A percentile compares a stretch with the other conserved stretches of the same genome.
Evolutionary conservation across 306 rosid species (phyloP).

Genomic region (Biancaea sappan): DNA sequence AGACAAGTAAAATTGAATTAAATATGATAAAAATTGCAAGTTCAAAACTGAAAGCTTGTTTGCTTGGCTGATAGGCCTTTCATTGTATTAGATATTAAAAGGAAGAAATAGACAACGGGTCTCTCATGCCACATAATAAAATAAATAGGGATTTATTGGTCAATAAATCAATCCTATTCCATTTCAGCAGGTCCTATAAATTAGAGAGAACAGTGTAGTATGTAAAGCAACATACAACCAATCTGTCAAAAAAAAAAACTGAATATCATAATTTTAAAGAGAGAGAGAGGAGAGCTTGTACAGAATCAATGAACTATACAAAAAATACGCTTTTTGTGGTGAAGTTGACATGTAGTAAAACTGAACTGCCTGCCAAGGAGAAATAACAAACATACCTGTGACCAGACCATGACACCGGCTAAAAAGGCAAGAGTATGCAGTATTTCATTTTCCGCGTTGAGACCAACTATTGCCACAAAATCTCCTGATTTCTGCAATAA

Average conservation of each 20-base stretch:
- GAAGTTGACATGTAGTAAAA: neutral
- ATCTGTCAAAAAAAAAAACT: neutral
- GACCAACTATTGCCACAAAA: conserved; percentile 61
- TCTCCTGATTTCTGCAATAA: conserved; percentile 82
- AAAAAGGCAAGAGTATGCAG: conserved; percentile 85
- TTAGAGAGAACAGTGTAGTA: neutral
- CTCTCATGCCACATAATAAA: neutral
- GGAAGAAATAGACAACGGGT: neutral
- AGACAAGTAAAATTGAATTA: too few species aligned
- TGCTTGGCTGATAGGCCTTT: neutral
- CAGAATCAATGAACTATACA: neutral
- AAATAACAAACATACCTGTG: conserved; percentile 65
- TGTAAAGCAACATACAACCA: too few species aligned
- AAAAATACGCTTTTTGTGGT: neutral
- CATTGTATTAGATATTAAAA: neutral
- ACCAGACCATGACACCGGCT: conserved; percentile 85
- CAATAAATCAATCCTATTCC: neutral
- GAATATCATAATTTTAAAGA: neutral
- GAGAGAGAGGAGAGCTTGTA: neutral
- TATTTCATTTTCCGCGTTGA: conserved; percentile 88
- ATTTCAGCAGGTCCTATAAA: neutral
- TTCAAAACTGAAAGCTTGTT: neutral
- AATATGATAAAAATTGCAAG: neutral
- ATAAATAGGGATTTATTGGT: neutral
- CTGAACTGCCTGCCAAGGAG: neutral